Percentiles rank a stretch among this genome's conserved stretches.
phyloP scores from a whole-genome alignment of 169 alveolate species.

The Cryptosporidium viatorum region DNA sequence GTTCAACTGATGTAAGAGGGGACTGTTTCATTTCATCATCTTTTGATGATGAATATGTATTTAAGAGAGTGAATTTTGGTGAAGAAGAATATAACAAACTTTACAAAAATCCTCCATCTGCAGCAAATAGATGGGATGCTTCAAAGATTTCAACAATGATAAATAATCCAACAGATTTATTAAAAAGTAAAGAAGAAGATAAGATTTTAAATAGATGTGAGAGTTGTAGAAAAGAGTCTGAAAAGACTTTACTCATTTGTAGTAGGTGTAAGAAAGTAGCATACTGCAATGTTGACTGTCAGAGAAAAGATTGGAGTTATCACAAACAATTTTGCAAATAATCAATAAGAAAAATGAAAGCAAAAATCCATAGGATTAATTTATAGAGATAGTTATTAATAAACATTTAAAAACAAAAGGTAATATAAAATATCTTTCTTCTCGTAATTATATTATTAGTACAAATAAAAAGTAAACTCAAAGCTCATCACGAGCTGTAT shows the following conservation, averaged over 20 bases:
- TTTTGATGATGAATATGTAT: slow-evolving; percentile 88
- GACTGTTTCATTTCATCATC: slow-evolving; percentile 89
- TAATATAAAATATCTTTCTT: too few species aligned
- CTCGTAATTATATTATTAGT: not conserved
- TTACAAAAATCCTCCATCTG: slow-evolving; percentile 87
- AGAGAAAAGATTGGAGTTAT: slow-evolving; percentile 87
- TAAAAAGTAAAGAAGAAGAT: slow-evolving; percentile 41
- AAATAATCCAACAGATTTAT: slow-evolving; percentile 74
- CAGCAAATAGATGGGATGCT: slow-evolving; percentile 84
- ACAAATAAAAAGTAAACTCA: not conserved
- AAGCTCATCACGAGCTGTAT: slow-evolving; percentile 70
- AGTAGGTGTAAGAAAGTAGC: slow-evolving; percentile 87
- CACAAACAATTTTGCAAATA: slow-evolving; percentile 86
- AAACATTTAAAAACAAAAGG: too few species aligned
- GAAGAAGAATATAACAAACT: slow-evolving; percentile 83
- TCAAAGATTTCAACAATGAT: slow-evolving; percentile 63
- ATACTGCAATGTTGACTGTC: slow-evolving; percentile 89
- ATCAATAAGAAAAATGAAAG: not conserved
- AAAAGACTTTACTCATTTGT: slow-evolving; percentile 81
- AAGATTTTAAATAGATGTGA: slow-evolving; percentile 76
- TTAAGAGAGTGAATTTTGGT: slow-evolving; percentile 84
- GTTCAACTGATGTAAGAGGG: slow-evolving; percentile 90
- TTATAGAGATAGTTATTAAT: not conserved
- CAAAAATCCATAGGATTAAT: not conserved
- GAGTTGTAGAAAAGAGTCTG: slow-evolving; percentile 80